Evolutionary conservation across 2,329 filamentous ascomycete species (phyloP), one percentile per base, ranked within the genome.

Genomic region (Clathrospora elynae): DNA sequence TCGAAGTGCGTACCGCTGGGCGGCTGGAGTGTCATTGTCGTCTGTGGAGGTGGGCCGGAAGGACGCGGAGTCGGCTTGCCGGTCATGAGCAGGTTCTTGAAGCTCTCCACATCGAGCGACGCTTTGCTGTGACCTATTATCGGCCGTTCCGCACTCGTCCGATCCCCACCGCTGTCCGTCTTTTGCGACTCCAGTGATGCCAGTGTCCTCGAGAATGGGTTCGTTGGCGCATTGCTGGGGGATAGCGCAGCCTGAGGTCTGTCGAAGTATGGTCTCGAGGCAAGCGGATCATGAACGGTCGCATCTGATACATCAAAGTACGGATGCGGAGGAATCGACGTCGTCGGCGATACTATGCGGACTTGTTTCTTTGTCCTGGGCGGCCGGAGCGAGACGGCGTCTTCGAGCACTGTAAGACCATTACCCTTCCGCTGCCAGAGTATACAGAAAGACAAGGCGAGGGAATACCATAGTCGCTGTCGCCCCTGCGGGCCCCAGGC

Each of bases 31-130:
- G 62, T 43, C 49, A 57, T 50, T 24, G 53, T 50, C 17, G 47
- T 37, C 43, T 63, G 57, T 4, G 64, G 39, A 29, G 65, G 40
- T 37, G 59, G 58, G 30, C 50, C 55, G 49, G 62, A 51, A 42
- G 40, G 47, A 20, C 61, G 55, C 49, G 62, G 68, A 48, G 64
- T 78, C 23, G 80, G 65, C 57, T 83, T 81, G 13, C 88, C 88
- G 0, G 87, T 93, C 72, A 93, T 76, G 33, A 93, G 77, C 48
- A 93, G 71, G 46, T 85, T 79, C 61, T 84, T 85, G 71, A 93
- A 93, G 6, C 87, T 84, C 62, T 89, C 83, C 1, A 92, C 88
- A 62, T 93, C 87, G 51, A 92, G 70, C 0, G 82, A 77, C 24
- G 65, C 66, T 61, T 65, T 71, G 33, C 56, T 51, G 42, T 52